Percentiles rank a stretch among this genome's conserved stretches.
Evolutionary conservation across 208 protist genomes (phyloP).

Genomic region (Phytomonas francai): DNA sequence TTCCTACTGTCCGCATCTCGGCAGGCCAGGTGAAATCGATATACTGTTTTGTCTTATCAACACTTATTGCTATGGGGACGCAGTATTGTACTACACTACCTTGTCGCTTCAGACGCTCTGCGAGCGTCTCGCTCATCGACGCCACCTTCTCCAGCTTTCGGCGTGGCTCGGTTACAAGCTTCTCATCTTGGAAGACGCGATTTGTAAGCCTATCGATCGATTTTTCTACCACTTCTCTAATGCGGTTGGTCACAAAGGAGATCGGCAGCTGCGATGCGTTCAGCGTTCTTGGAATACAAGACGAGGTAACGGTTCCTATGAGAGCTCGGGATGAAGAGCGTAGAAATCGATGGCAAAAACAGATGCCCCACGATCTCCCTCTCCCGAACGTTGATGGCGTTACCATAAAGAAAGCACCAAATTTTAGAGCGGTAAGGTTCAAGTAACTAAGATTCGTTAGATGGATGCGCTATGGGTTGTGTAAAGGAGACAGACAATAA

Average conservation of each 20-base stretch:
- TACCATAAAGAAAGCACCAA: neutral
- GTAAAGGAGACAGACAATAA: neutral
- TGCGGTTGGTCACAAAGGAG: neutral
- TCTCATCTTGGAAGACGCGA: conserved; percentile 27
- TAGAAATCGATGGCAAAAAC: neutral
- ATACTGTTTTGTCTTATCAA: conserved; percentile 51
- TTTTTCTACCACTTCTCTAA: neutral
- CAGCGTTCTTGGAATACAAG: neutral
- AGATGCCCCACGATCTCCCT: neutral
- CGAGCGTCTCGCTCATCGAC: conserved; percentile 28
- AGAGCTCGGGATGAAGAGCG: neutral
- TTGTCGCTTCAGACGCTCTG: conserved; percentile 57
- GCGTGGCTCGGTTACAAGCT: conserved; percentile 64
- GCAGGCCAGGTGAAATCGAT: conserved; percentile 65
- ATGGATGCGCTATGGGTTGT: neutral
- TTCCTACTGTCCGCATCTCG: conserved; percentile 13
- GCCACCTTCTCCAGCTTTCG: conserved; percentile 28
- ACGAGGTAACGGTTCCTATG: neutral
- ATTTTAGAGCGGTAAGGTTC: neutral
- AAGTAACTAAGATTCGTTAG: neutral
- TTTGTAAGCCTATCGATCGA: neutral
- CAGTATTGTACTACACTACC: conserved; percentile 33
- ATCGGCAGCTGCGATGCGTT: neutral
- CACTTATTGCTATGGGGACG: conserved; percentile 41
- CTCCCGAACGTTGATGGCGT: neutral